Conservation (phyloP, 495 filamentous ascomycete species). For the Daldinia vernicosa region DNA sequence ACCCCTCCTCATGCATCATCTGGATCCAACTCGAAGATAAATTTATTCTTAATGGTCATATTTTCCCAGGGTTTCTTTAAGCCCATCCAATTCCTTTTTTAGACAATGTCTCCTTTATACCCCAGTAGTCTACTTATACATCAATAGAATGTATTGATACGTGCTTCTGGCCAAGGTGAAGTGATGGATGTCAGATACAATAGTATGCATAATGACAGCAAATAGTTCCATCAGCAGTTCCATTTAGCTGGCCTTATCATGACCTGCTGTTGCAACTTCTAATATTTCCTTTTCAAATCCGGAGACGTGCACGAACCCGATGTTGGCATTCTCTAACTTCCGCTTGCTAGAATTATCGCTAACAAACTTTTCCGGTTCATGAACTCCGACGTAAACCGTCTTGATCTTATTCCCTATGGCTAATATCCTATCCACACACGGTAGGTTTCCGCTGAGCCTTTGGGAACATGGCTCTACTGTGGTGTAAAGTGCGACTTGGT, state of each 20-base stretch:
- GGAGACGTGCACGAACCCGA: conserved; percentile 72
- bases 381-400: conserved; percentile 86
- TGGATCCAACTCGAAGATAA: neutral
- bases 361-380: conserved; percentile 91
- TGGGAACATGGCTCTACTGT: conserved; percentile 93
- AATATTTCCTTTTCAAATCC: conserved; percentile 87
- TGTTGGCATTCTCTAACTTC: conserved; percentile 76
- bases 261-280: conserved; percentile 80
- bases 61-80: neutral
- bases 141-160: too few species aligned
- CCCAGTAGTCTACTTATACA: too few species aligned
- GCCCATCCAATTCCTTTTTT: neutral
- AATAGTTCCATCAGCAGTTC: neutral
- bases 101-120: neutral
- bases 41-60: neutral
- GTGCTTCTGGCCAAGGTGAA: neutral
- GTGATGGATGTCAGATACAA: neutral
- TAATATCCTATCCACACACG: conserved; percentile 85
- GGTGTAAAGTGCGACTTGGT: conserved; percentile 77
- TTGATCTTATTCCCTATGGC: conserved; percentile 68
- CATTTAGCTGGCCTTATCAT: conserved; percentile 55
- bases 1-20: neutral
- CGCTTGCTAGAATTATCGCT: conserved; percentile 76
- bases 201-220: neutral
- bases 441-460: conserved; percentile 79